Base-by-base conservation (phyloP, 1,284 basidiomycete genomes). In the Fomitopsis palustris region DNA sequence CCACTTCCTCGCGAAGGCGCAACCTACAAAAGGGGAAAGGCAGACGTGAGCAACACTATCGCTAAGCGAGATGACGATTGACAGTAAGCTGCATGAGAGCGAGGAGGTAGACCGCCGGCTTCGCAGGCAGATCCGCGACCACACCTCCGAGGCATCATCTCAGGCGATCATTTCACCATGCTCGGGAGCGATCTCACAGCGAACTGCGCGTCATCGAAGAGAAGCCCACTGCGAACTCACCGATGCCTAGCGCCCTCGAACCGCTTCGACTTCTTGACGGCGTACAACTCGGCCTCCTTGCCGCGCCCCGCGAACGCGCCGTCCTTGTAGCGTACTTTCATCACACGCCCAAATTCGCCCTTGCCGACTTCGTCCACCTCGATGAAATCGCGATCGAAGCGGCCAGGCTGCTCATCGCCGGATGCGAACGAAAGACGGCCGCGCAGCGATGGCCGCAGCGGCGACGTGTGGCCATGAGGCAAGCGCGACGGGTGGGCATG, bases 291-390 rank as follows among this genome's bases (percentile, higher is more conserved):
- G 35, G 75, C 73, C 39, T 70, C 75, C 4, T 75, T 72, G 16
- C 61, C 63, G 7, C 59, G 62, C 17, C 60, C 47, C n/a, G 52
- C 43, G n/a, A 45, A 17, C 16, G 53, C 51, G 1, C 73, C 82
- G 61, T 80, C 74, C 72, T 91, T 87, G 66, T 87, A 84, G 62
- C 86, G 83, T 7, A 95, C 96, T 76, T 95, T 96, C 75, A 96
- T 87, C 14, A 95, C 96, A 65, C 92, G 91, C 42, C 95, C 95
- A 75, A 98, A 99, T 69, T 96, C 94, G 17, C 97, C 97, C 58
- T 89, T 87, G 4, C 97, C 97, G 19, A 98, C 81, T 65, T 89
- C 85, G 59, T 93, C 90, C 33, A 93, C 77, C 60, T 92, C 87
- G 27, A 87, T 81, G 71, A 97, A 98, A 47, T 91, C 85, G 54